These are phyloP conservation scores for Psidium guajava DNA, from an alignment of 345 rosid genomes.

Conservation along the genomic window DNA sequence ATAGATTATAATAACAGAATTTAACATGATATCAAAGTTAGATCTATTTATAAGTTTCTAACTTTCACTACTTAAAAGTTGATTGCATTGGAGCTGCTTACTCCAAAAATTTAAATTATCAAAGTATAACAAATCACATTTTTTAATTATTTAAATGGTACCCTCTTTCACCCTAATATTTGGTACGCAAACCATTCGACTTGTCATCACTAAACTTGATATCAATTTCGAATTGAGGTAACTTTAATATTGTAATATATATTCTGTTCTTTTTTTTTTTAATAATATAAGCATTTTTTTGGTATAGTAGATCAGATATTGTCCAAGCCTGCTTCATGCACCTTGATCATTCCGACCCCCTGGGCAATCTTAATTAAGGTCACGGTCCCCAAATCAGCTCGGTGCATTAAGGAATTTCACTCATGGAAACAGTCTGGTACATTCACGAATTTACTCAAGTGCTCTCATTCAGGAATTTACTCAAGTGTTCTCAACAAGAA, in stretches of 20 bases:
- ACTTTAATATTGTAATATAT: background rate
- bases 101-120: background rate
- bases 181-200: background rate
- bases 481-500: background rate
- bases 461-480: background rate
- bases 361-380: background rate
- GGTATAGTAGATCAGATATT: background rate
- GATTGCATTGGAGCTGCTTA: background rate
- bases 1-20: background rate
- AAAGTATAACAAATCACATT: background rate
- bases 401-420: too few species aligned
- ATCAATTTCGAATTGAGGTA: background rate
- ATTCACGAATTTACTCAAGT: background rate
- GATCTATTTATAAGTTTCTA: background rate
- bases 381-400: background rate
- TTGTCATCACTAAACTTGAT: background rate
- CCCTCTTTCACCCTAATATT: background rate
- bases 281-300: background rate
- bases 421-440: too few species aligned
- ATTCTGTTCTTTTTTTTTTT: background rate
- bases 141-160: background rate
- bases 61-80: background rate
- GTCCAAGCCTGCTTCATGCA: background rate
- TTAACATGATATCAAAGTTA: background rate
- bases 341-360: background rate